Base-by-base conservation (phyloP, 1,284 basidiomycete species). In the Mycena citricolor region DNA sequence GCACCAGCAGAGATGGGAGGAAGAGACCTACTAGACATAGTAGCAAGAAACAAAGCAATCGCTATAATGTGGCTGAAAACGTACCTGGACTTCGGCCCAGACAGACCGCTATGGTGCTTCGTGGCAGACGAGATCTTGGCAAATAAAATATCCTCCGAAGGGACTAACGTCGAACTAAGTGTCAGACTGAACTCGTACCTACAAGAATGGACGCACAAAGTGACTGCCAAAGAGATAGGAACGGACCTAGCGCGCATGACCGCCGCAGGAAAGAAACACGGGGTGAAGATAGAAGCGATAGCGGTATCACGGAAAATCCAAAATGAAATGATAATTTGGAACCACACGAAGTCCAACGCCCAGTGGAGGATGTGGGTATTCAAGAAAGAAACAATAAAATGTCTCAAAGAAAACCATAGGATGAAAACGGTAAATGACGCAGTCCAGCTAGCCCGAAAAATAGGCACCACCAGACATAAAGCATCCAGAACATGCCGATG, bases 291-390 rank as follows among this genome's bases (percentile, higher is more conserved):
- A 6, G 52, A 61, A 17, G 51, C 54, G 3, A 41, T 55, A 2
- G 38, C 48, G 6, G 39, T 57, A 4, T 25, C 36, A n/a, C 39
- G 28, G 20, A 22, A 47, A 3, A 44, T 48, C 3, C 39, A 52
- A 22, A 16, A 46, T n/a, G 19, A 47, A 11, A 54, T 61, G 43
- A 56, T 56, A 0, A 49, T 64, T 5, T 66, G 61, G 63, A 45
- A 56, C 38, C 61, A 64, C 35, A 47, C 33, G 11, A 39, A 49
- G 17, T 26, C 43, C 8, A 34, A 45, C 3, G 28, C n/a, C 2
- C 4, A 39, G 37, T 21, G 17, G 12, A 20, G 38, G 11, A 28
- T 41, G 0, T 35, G 29, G 4, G 32, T 35, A 3, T 25, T 45
- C 4, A 32, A 16, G 5, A 6, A 19, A 6, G 25, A 34, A 4